A percentile compares a stretch with the other conserved stretches of the same genome.
Evolutionary conservation across 1,284 basidiomycete genomes (phyloP).

Genomic region (Schizopora paradoxa): DNA sequence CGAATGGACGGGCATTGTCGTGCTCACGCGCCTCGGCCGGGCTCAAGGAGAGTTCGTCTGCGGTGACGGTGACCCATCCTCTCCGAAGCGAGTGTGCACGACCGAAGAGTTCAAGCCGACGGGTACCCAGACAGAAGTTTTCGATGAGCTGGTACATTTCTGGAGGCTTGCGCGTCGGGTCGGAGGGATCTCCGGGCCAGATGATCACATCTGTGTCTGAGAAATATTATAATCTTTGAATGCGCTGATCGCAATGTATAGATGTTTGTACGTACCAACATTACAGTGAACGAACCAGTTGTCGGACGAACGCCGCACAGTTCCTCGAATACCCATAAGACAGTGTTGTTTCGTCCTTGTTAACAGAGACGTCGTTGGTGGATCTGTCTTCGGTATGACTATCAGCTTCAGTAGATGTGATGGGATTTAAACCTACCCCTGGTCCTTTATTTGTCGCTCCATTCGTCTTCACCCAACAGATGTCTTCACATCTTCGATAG

Average conservation of each 20-base stretch:
- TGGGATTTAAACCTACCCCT: slow-evolving; percentile 45
- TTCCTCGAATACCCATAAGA: slow-evolving; percentile 97
- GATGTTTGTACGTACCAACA: slow-evolving; percentile 54
- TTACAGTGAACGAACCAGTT: slow-evolving; percentile 98
- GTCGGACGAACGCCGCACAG: slow-evolving; percentile 90
- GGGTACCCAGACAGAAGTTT: slow-evolving; percentile 94
- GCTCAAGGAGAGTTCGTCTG: slow-evolving; percentile 39
- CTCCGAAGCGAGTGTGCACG: slow-evolving; percentile 65
- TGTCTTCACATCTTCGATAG: slow-evolving; percentile 93
- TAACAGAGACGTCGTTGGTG: slow-evolving; percentile 77
- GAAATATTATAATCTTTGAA: slow-evolving; percentile 7
- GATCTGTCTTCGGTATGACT: slow-evolving; percentile 53
- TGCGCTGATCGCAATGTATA: slow-evolving; percentile 4
- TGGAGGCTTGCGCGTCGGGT: slow-evolving; percentile 83
- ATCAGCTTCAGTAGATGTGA: slow-evolving; percentile 4
- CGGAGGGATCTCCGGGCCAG: slow-evolving; percentile 82
- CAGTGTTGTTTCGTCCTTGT: slow-evolving; percentile 94
- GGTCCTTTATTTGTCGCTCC: slow-evolving; percentile 61
- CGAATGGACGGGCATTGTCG: slow-evolving; percentile 26
- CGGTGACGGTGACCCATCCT: slow-evolving; percentile 90
- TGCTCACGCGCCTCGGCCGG: slow-evolving; percentile 47
- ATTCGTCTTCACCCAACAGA: slow-evolving; percentile 96
- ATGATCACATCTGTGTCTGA: slow-evolving; percentile 94
- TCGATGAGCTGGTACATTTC: slow-evolving; percentile 96
- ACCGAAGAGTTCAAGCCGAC: slow-evolving; percentile 90